Evolutionary conservation across 176 grass and related monocot species (phyloP).

Genomic region (Elaeis guineensis): DNA sequence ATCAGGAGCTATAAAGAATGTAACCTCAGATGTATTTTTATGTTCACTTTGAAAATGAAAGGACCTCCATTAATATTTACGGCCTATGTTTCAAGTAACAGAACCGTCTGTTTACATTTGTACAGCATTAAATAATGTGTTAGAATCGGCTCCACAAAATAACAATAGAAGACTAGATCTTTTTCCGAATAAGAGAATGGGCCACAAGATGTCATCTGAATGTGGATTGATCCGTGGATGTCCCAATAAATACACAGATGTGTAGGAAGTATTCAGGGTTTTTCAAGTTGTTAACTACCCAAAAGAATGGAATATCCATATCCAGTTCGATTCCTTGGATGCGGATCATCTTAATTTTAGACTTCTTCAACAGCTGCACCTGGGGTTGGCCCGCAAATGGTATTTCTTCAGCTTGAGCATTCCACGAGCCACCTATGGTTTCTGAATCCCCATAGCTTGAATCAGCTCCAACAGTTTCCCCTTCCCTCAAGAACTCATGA

Average conservation of each 20-base stretch:
- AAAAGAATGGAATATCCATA: constrained; percentile 75
- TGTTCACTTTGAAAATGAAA: too few species aligned
- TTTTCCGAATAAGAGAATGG: too few species aligned
- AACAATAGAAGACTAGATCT: too few species aligned
- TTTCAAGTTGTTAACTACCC: constrained; percentile 81
- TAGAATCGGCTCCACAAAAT: too few species aligned
- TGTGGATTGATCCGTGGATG: constrained; percentile 16
- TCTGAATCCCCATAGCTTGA: constrained; percentile 21
- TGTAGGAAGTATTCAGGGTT: constrained; percentile 85
- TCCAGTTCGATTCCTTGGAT: constrained; percentile 77
- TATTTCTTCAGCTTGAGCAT: constrained; percentile 9
- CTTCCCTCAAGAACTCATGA: constrained; percentile 3
- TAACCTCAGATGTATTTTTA: too few species aligned
- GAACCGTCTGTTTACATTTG: too few species aligned
- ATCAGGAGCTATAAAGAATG: too few species aligned
- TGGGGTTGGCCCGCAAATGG: neutral
- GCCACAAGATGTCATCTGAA: constrained; percentile 3
- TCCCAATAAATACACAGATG: constrained; percentile 47
- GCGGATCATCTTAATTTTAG: constrained; percentile 48
- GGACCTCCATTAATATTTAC: too few species aligned
- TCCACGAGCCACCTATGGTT: neutral
- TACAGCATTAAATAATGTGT: too few species aligned
- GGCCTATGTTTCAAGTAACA: too few species aligned
- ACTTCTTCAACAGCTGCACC: constrained; percentile 5
- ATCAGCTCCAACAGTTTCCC: constrained; percentile 7